Evolutionary conservation across 2,329 filamentous ascomycete genomes (phyloP).

Genomic region (Fusarium nematophilum): DNA sequence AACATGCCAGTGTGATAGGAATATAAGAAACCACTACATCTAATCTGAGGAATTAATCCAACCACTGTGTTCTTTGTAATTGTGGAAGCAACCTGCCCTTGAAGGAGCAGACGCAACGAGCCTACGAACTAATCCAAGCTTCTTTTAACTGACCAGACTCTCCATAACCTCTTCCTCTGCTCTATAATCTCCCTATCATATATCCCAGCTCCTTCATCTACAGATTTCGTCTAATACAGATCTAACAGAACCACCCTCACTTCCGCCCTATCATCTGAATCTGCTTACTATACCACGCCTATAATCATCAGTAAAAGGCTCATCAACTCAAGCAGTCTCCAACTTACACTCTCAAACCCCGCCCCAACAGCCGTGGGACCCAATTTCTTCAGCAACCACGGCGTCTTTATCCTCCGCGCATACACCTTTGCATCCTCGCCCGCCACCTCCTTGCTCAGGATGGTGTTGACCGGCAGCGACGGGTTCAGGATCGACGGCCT

Average conservation of each 20-base stretch:
- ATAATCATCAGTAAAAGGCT: background rate
- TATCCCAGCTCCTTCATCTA: background rate
- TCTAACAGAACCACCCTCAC: background rate
- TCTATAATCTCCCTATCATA: no score
- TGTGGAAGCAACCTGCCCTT: no score
- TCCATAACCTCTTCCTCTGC: no score
- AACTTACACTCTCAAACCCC: slow-evolving; percentile 34
- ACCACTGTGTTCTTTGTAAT: no score
- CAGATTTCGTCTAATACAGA: background rate
- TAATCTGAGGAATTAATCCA: no score
- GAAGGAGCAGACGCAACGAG: no score
- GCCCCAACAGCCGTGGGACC: slow-evolving; percentile 30
- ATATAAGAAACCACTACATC: no score
- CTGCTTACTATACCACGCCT: slow-evolving; percentile 33
- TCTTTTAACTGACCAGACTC: no score
- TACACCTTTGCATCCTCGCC: slow-evolving; percentile 26
- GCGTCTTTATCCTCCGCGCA: slow-evolving; percentile 15
- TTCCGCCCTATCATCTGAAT: slow-evolving; percentile 19
- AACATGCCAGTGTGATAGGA: no score
- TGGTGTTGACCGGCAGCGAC: slow-evolving; percentile 46
- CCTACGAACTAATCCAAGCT: no score
- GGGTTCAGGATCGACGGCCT: slow-evolving; percentile 55
- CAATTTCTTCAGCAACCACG: slow-evolving; percentile 31
- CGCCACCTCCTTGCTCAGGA: slow-evolving; percentile 30
- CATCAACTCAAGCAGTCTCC: rapidly evolving